Conservation (phyloP, 495 filamentous ascomycete genomes). For the Letharia columbiana region DNA sequence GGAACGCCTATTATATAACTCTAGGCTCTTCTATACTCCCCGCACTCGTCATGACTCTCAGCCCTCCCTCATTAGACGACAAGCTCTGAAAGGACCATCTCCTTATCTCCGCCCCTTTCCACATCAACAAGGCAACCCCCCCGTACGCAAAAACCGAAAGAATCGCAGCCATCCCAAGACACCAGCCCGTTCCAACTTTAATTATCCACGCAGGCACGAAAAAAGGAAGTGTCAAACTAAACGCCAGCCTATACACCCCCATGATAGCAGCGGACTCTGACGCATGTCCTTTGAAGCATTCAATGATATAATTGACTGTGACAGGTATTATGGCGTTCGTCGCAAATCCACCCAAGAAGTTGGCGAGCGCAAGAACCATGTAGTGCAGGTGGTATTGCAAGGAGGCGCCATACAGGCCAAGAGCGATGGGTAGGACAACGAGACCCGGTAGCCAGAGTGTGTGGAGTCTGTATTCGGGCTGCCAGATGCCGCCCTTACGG, state of each 20-base stretch:
- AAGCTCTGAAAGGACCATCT: constrained; percentile 8
- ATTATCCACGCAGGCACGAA: constrained; percentile 41
- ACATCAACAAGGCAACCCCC: constrained; percentile 29
- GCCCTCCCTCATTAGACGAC: constrained; percentile 3
- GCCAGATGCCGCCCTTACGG: constrained; percentile 38
- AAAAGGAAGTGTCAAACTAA: constrained; percentile 40
- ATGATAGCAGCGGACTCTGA: constrained; percentile 37
- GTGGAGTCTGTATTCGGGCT: constrained; percentile 34
- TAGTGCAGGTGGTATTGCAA: constrained; percentile 43
- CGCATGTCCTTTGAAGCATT: constrained; percentile 38
- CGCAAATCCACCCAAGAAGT: constrained; percentile 36
- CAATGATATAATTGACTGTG: constrained; percentile 40
- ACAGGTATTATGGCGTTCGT: constrained; percentile 18
- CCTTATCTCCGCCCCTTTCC: constrained; percentile 24
- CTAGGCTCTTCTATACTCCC: too few relatives aligned
- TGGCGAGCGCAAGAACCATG: constrained; percentile 38
- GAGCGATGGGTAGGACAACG: constrained; percentile 38
- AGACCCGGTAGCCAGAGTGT: constrained; percentile 12
- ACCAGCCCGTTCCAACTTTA: constrained; percentile 36
- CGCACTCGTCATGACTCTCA: background rate
- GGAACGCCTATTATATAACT: too few relatives aligned
- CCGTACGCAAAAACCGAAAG: constrained; percentile 36
- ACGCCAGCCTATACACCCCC: constrained; percentile 36
- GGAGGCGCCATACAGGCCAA: constrained; percentile 42
- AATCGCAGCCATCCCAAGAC: constrained; percentile 32